These are phyloP conservation scores for Cladosporium sp. DNA, from an alignment of 2,329 filamentous ascomycete genomes.

Conservation along the genomic window DNA sequence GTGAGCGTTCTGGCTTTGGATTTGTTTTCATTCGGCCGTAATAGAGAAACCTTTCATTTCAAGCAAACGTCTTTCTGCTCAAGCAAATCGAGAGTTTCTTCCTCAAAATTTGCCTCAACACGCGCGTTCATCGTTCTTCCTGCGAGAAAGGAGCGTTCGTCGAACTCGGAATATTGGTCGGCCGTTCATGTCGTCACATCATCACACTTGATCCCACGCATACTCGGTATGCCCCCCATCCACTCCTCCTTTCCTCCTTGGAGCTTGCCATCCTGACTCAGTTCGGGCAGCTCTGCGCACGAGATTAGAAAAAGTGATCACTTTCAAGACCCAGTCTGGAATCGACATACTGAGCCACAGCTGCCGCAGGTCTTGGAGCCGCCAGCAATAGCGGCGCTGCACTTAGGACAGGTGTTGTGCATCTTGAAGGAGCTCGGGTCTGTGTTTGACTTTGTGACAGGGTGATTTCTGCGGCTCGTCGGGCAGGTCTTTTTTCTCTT, in stretches of 20 bases:
- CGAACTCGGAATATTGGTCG: not conserved
- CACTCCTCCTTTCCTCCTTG: not conserved
- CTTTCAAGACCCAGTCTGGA: not conserved
- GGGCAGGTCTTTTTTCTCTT: not conserved
- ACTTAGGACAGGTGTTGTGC: conserved; percentile 27
- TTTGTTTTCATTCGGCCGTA: not conserved
- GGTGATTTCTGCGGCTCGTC: not conserved
- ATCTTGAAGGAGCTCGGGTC: not conserved
- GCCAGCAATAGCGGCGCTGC: conserved; percentile 25
- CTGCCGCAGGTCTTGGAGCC: conserved; percentile 30
- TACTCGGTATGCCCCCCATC: not conserved
- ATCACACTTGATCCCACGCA: not conserved
- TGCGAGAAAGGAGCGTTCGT: no score
- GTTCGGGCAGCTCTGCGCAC: conserved; percentile 24
- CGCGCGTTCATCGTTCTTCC: no score
- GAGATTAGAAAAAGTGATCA: not conserved
- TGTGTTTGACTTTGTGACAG: not conserved
- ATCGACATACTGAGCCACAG: conserved; percentile 27
- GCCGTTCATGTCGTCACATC: conserved; percentile 11
- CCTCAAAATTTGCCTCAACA: no score
- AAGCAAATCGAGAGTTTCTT: no score
- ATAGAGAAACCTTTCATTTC: no score
- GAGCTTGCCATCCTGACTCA: conserved; percentile 8
- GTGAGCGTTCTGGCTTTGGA: not conserved
- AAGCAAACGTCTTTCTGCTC: no score